Evolutionary conservation across 129 eudicot species (phyloP), one percentile per base, ranked within the genome.

Genomic region (Helichrysum umbraculigerum): DNA sequence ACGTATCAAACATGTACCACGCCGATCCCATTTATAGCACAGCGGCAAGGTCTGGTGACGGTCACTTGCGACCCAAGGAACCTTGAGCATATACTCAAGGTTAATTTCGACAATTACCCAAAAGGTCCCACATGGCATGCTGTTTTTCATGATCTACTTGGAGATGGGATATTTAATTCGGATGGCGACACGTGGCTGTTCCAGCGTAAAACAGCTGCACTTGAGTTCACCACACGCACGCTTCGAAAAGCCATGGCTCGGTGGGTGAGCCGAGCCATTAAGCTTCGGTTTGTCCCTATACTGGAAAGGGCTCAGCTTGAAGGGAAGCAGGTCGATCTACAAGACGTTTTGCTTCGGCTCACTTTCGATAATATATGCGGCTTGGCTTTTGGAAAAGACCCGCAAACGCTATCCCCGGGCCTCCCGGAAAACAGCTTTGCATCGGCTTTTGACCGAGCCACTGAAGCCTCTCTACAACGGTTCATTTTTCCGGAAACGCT

Each of bases 311-410:
- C 92, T 51, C 81, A 85, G 77, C 58, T 69, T 3, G 84, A 85
- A 28, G 79, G 78, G 8, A 82, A 79, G 81, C 64, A 87, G 1
- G 82, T 87, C 17, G 89, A 87, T 61, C 72, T 87, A 5, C 92
- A 87, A 33, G 92, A 87, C 66, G 76, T 87, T 15, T 75, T 85
- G 71, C 83, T 85, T 2, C 87, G 92, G 73, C 87, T 87, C 72
- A 87, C 92, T 69, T 87, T 87, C 8, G 92, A 87, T 75, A 87
- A 87, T 51, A 87, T 87, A 1, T 87, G 92, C 17, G 92, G 89
- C n/a, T 80, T 87, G 84, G 79, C 92, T 44, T 82, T 87, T 17
- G 92, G 92, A 4, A 87, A 85, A 59, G 92, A 87, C 52, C 89
- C 92, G 0, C 65, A 85, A 15, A 87, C 92, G 10, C 80, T 85